Conservation (phyloP, 2,329 filamentous ascomycete genomes). For the Botrytis galanthina region DNA sequence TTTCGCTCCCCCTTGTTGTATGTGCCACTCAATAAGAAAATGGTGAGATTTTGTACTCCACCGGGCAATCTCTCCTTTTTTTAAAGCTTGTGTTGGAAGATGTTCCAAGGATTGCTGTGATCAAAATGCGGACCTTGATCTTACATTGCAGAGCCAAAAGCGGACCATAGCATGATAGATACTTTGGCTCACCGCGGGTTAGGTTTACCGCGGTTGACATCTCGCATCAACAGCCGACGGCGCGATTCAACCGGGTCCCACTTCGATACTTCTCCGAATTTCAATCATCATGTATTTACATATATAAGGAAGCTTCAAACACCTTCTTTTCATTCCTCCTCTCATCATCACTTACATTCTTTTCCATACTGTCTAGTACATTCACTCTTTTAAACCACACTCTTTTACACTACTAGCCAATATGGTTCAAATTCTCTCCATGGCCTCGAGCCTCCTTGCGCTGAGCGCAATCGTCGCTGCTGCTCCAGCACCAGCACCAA, state of each 20-base stretch:
- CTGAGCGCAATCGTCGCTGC: conserved; percentile 25
- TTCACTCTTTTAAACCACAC: conserved; percentile 9
- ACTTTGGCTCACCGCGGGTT: neutral
- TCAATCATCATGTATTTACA: neutral
- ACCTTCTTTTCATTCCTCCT: conserved; percentile 10
- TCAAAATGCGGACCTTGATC: neutral
- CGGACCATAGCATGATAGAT: neutral
- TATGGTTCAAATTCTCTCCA: conserved; percentile 32
- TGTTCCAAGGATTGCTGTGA: neutral
- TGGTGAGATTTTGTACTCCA: neutral
- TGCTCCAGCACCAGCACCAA: conserved; percentile 28
- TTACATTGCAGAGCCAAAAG: neutral
- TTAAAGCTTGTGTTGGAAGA: neutral
- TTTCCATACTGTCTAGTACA: conserved; percentile 7
- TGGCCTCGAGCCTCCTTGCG: conserved; percentile 27
- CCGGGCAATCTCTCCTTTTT: neutral
- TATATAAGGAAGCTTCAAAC: conserved; percentile 4
- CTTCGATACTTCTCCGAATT: neutral
- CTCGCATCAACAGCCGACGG: neutral
- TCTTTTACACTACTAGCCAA: conserved; percentile 22
- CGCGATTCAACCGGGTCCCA: neutral
- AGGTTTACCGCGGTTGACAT: neutral
- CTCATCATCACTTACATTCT: conserved; percentile 9
- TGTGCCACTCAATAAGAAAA: neutral
- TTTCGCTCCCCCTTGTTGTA: neutral